Evolutionary conservation across 352 stramenopile genomes (phyloP).

Genomic region (Pythium inflatum): DNA sequence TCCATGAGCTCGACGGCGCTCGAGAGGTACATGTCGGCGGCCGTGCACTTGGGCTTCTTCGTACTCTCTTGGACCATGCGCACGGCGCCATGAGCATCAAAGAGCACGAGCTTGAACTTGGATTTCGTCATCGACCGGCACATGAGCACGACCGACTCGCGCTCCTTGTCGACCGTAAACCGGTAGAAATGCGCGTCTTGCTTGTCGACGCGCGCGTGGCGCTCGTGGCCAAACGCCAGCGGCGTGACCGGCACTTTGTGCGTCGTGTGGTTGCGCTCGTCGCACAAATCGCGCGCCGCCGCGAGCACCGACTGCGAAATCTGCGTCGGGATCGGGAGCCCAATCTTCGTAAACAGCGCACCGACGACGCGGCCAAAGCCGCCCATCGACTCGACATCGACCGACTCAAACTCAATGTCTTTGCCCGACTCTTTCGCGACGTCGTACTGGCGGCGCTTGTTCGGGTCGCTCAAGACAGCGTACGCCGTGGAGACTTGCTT

Average conservation of each 20-base stretch:
- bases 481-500: conserved; percentile 88
- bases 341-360: conserved; percentile 89
- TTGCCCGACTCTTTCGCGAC: conserved; percentile 73
- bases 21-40: conserved; percentile 87
- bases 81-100: conserved; percentile 77
- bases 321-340: conserved; percentile 87
- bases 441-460: conserved; percentile 88
- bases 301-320: conserved; percentile 85
- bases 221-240: conserved; percentile 75
- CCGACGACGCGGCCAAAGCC: conserved; percentile 82
- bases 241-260: conserved; percentile 58
- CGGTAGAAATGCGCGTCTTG: conserved; percentile 90
- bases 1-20: conserved; percentile 89
- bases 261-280: conserved; percentile 73
- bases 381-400: conserved; percentile 85
- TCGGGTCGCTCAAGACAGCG: conserved; percentile 83
- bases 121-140: conserved; percentile 81
- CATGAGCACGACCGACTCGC: conserved; percentile 81
- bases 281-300: conserved; percentile 76
- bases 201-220: conserved; percentile 81
- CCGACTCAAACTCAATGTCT: conserved; percentile 79
- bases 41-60: conserved; percentile 81
- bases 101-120: conserved; percentile 91
- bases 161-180: conserved; percentile 69
- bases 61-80: conserved; percentile 85